phyloP scores from a whole-genome alignment of 2,329 filamentous ascomycete species.

The Gyromitra esculenta region DNA sequence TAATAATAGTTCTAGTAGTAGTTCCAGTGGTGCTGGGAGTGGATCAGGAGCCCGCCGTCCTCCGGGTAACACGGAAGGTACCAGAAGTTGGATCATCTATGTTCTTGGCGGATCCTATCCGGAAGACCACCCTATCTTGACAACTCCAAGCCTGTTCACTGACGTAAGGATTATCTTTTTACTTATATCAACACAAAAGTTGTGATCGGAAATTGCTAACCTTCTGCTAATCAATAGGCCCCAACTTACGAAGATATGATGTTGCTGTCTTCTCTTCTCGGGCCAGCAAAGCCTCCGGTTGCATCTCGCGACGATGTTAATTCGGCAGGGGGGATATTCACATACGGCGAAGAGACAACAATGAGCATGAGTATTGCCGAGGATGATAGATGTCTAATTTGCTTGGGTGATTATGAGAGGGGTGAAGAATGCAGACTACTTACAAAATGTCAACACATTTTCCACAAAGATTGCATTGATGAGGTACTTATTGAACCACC shows the following conservation, averaged over 20 bases:
- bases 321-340: slow-evolving; percentile 70
- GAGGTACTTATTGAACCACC: slow-evolving; percentile 65
- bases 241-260: slow-evolving; percentile 79
- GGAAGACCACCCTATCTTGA: slow-evolving; percentile 75
- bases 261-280: slow-evolving; percentile 72
- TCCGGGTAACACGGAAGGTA: slow-evolving; percentile 61
- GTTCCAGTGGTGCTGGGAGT: slow-evolving; percentile 64
- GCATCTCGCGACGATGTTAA: slow-evolving; percentile 72
- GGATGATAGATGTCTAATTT: slow-evolving; percentile 72
- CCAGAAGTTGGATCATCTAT: slow-evolving; percentile 76
- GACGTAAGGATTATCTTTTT: slow-evolving; percentile 64
- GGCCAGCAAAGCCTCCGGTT: slow-evolving; percentile 74
- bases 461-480: slow-evolving; percentile 75
- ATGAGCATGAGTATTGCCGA: slow-evolving; percentile 63
- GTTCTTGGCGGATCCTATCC: slow-evolving; percentile 75
- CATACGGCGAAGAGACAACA: slow-evolving; percentile 64
- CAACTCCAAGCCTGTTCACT: slow-evolving; percentile 75
- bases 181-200: slow-evolving; percentile 46
- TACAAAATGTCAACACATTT: slow-evolving; percentile 72
- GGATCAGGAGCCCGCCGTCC: slow-evolving; percentile 64
- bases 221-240: slow-evolving; percentile 60
- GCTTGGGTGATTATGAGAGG: slow-evolving; percentile 72
- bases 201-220: slow-evolving; percentile 35
- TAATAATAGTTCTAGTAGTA: slow-evolving; percentile 71
- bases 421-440: slow-evolving; percentile 71